A percentile compares a stretch with the other conserved stretches of the same genome.
These are phyloP conservation scores for Orychophragmus violaceus DNA, from an alignment of 345 rosid species.

Conservation along the genomic window DNA sequence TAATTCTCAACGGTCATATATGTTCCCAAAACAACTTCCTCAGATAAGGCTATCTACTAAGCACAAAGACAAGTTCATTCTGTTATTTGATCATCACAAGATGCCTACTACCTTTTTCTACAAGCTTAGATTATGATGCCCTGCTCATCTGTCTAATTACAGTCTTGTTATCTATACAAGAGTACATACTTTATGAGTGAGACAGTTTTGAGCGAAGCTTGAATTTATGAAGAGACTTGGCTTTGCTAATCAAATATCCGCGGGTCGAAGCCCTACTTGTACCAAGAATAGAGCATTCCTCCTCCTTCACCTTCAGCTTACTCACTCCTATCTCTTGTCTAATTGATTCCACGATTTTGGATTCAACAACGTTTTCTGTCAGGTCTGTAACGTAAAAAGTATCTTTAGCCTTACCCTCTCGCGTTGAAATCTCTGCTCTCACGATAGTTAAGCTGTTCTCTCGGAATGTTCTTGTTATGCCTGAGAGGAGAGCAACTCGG, in stretches of 20 bases:
- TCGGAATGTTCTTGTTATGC: constrained; percentile 84
- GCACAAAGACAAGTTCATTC: not conserved
- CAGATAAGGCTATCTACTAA: not conserved
- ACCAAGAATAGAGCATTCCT: constrained; percentile 22
- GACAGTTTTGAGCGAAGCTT: not conserved
- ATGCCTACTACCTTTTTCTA: not conserved
- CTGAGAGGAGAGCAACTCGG: constrained; percentile 74
- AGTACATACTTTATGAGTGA: too few species aligned
- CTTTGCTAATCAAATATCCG: constrained; percentile 14
- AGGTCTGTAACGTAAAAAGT: constrained; percentile 70
- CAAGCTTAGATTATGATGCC: not conserved
- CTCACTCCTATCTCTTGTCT: too few species aligned
- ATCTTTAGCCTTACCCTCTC: constrained; percentile 76
- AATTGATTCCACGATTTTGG: constrained; percentile 75
- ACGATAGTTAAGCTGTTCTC: constrained; percentile 80
- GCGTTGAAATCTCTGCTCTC: constrained; percentile 82
- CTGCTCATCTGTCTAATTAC: not conserved
- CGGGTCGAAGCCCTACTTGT: constrained; percentile 21
- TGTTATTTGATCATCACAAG: not conserved
- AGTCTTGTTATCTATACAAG: too few species aligned
- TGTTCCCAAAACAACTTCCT: too few species aligned
- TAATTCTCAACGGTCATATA: too few species aligned
- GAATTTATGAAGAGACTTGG: constrained; percentile 6
- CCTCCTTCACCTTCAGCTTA: constrained; percentile 61
- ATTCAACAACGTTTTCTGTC: constrained; percentile 58